A percentile compares a stretch with the other conserved stretches of the same genome.
Evolutionary conservation across 1,139 yeast genomes (phyloP).

Genomic region (Candida neerlandica): DNA sequence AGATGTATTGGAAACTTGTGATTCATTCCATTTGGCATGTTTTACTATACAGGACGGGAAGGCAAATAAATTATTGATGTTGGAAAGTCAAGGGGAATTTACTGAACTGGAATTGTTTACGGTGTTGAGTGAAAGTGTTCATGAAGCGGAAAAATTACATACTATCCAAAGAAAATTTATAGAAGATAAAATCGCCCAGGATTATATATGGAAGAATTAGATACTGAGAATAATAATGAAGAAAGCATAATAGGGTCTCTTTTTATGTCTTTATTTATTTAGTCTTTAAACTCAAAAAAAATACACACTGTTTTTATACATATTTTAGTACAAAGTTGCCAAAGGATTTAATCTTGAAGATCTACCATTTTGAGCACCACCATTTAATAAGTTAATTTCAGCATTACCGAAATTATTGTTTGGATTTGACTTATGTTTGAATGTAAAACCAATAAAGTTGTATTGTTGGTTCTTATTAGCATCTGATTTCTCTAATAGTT

Average conservation of each 20-base stretch:
- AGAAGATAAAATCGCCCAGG: constrained; percentile 49
- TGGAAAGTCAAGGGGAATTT: constrained; percentile 77
- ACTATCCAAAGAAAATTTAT: constrained; percentile 50
- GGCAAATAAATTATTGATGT: constrained; percentile 57
- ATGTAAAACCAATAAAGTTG: constrained; percentile 94
- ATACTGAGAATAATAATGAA: background rate
- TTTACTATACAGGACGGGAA: constrained; percentile 51
- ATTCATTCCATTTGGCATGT: constrained; percentile 69
- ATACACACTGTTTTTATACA: constrained; percentile 3
- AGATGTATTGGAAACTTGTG: constrained; percentile 40
- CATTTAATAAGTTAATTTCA: constrained; percentile 42
- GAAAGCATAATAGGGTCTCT: no score
- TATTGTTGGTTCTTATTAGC: constrained; percentile 35
- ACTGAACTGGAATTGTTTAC: constrained; percentile 54
- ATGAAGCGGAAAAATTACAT: constrained; percentile 49
- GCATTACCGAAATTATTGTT: constrained; percentile 49
- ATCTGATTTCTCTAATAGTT: constrained; percentile 65
- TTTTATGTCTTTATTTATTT: no score
- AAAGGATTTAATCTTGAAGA: constrained; percentile 41
- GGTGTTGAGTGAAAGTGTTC: constrained; percentile 50
- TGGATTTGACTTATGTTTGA: constrained; percentile 80
- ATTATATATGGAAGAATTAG: constrained; percentile 57
- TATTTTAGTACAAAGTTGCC: constrained; percentile 44
- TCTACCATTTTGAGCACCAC: constrained; percentile 21
- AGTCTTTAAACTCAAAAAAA: background rate